Conservation (phyloP, 768 basidiomycete species). For the Mycena epipterygia region DNA sequence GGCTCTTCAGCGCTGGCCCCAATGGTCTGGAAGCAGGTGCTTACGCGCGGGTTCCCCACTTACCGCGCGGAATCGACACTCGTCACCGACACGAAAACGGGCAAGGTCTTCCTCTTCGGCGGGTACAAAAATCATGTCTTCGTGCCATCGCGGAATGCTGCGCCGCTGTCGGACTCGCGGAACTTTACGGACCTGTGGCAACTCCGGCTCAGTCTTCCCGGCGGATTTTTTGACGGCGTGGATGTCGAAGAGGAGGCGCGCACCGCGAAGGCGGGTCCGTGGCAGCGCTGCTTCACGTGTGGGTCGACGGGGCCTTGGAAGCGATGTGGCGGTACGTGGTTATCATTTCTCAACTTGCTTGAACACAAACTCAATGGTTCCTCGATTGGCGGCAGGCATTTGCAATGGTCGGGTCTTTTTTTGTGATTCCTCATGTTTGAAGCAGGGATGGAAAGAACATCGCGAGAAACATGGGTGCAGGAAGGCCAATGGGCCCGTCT, state of each 20-base stretch:
- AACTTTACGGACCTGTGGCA: neutral
- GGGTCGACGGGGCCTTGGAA: slow-evolving; percentile 53
- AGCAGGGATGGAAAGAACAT: too few relatives aligned
- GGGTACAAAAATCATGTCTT: too few relatives aligned
- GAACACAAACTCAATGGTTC: too few relatives aligned
- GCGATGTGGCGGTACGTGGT: slow-evolving; percentile 53
- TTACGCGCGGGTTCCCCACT: slow-evolving; percentile 58
- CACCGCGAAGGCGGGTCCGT: slow-evolving; percentile 54
- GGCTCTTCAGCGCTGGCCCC: slow-evolving; percentile 15
- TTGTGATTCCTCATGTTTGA: too few relatives aligned
- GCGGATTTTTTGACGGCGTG: slow-evolving; percentile 42
- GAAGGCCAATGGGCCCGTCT: too few relatives aligned
- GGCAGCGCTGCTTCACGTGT: slow-evolving; percentile 56
- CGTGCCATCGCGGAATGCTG: too few relatives aligned
- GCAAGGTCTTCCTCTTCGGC: too few relatives aligned
- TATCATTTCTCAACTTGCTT: too few relatives aligned
- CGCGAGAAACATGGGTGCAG: too few relatives aligned
- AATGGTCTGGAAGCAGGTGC: slow-evolving; percentile 51
- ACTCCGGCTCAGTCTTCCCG: neutral
- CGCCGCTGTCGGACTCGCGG: too few relatives aligned
- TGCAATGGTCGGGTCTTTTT: too few relatives aligned
- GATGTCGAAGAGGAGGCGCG: slow-evolving; percentile 53
- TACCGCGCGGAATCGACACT: slow-evolving; percentile 53
- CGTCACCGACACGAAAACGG: slow-evolving; percentile 50
- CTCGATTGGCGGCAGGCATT: too few relatives aligned